Conservation (phyloP, 768 basidiomycete species). For the Mycena vulgaris region DNA sequence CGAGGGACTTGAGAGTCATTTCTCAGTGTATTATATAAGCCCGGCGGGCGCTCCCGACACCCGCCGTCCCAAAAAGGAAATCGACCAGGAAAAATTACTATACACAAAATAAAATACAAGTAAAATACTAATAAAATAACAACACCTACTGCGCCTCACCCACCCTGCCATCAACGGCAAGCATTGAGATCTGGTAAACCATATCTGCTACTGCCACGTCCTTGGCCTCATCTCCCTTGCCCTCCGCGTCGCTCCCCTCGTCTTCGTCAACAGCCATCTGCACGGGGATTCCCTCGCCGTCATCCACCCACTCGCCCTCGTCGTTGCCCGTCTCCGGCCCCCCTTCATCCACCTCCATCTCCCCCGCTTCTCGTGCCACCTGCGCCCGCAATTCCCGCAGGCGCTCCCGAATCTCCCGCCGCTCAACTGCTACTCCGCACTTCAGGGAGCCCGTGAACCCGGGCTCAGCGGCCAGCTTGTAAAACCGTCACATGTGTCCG, state of each 20-base stretch:
- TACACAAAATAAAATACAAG: too few relatives aligned
- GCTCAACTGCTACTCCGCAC: background rate
- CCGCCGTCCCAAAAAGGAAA: too few relatives aligned
- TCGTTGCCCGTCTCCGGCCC: background rate
- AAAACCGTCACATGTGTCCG: background rate
- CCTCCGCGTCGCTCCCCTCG: background rate
- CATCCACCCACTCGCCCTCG: constrained; percentile 15
- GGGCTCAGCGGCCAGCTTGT: background rate
- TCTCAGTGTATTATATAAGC: too few relatives aligned
- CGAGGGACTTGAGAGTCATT: too few relatives aligned
- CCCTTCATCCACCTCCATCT: background rate
- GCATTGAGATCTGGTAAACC: too few relatives aligned
- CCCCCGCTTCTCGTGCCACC: background rate
- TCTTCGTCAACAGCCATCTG: background rate
- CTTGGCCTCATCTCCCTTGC: background rate
- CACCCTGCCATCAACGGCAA: too few relatives aligned
- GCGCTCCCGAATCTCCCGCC: background rate
- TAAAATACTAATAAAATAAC: too few relatives aligned
- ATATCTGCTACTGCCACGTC: too few relatives aligned
- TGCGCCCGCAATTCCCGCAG: background rate
- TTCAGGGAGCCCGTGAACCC: background rate
- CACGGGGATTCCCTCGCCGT: too few relatives aligned
- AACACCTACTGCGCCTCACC: too few relatives aligned
- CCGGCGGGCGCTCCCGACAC: too few relatives aligned
- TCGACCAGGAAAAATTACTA: too few relatives aligned